Evolutionary conservation across 306 rosid species (phyloP).

Genomic region (Ormosia semicastrata): DNA sequence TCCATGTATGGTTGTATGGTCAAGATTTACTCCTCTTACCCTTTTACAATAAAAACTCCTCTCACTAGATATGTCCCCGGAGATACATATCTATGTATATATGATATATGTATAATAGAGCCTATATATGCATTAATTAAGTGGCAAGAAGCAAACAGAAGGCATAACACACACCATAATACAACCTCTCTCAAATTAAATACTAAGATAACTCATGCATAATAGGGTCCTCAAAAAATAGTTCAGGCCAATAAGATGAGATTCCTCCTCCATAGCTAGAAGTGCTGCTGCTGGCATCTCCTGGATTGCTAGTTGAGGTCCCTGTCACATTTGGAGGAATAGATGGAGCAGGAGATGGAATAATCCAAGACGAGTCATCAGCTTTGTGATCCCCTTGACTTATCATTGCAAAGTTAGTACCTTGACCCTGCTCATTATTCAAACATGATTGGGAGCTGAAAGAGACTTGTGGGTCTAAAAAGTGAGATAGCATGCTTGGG

Average conservation of each 20-base stretch:
- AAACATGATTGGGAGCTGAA: constrained; percentile 60
- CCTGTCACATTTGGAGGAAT: constrained; percentile 30
- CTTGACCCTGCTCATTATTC: constrained; percentile 46
- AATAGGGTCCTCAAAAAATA: constrained; percentile 47
- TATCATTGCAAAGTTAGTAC: constrained; percentile 42
- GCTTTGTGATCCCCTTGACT: constrained; percentile 47
- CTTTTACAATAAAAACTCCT: no score
- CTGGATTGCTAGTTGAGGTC: constrained; percentile 34
- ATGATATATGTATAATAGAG: background rate
- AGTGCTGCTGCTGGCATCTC: constrained; percentile 58
- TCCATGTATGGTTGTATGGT: no score
- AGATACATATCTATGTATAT: background rate
- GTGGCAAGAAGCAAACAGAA: constrained; percentile 17
- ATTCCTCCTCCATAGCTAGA: constrained; percentile 53
- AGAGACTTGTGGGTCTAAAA: constrained; percentile 68
- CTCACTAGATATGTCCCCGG: no score
- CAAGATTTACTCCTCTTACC: no score
- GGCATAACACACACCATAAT: constrained; percentile 26
- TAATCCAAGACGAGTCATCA: constrained; percentile 39
- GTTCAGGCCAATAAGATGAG: constrained; percentile 61
- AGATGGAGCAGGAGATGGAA: constrained; percentile 35
- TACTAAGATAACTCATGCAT: constrained; percentile 49
- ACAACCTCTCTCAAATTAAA: constrained; percentile 22
- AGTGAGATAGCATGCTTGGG: constrained; percentile 39
- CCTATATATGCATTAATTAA: constrained; percentile 30